Base-by-base conservation (phyloP, 2,329 filamentous ascomycete species). In the Xenoacremonium recifei region DNA sequence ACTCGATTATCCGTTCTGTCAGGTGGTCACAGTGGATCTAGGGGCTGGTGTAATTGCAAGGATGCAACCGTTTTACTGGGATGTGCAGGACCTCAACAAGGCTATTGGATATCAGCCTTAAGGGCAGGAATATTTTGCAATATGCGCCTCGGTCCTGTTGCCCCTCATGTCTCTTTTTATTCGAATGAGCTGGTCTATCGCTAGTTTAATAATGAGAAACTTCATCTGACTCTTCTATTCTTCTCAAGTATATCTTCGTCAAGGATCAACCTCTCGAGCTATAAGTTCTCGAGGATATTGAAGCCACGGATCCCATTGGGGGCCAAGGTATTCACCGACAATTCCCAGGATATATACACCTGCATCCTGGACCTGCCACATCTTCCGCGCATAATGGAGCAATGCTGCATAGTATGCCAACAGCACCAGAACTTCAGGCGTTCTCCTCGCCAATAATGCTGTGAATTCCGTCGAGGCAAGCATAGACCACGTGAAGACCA, bases 21-120 rank as follows among this genome's bases (percentile, higher is more conserved):
- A 67, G 48, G 46, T 52, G 6, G 37, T 65, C 6, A 60, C 49
- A 9, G 58, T 67, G 21, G 62, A 66, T 45, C 33, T 62, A 12
- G 57, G 61, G 15, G 57, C 54, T 6, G 63, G 61, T 2, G 47
- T 55, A 10, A 60, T 67, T 18, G 48, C 48, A 11, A 51, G 57
- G 18, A 58, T 66, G 0, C 55, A 51, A 39, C 55, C 63, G 1
- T 67, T 65, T 41, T 66, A 67, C 33, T 66, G 65, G 63, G 59
- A 67, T 43, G 61, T 66, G 2, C 41, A 57, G 5, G 44, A 45
- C 13, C 3, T 55, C 13, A 60, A 55, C 35, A 44, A 44, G 20
- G 51, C 53, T 5, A 37, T 59, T 21, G 51, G 45, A 3, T 40
- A 55, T 18, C 49, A 32, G 5, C 47, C 48, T 3, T 47, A 41